A percentile compares a stretch with the other conserved stretches of the same genome.
phyloP scores from a whole-genome alignment of 2,329 filamentous ascomycete species.

The Botrytis elliptica region DNA sequence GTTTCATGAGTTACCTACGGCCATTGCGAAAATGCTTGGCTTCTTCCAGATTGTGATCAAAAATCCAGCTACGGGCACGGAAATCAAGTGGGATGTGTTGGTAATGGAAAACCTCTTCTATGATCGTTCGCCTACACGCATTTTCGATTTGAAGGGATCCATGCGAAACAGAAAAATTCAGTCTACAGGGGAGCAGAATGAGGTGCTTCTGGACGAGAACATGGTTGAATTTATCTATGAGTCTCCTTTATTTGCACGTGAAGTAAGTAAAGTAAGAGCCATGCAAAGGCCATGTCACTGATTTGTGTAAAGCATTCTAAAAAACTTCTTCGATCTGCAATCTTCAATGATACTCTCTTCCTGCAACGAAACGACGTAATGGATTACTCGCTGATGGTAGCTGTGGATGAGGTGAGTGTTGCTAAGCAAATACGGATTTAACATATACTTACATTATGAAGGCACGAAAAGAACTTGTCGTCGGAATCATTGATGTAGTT shows the following conservation, averaged over 20 bases:
- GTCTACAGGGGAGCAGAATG: conserved; percentile 90
- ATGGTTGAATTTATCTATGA: conserved; percentile 99
- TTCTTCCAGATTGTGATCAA: conserved; percentile 98
- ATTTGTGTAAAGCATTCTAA: conserved; percentile 65
- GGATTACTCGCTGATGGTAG: conserved; percentile 99
- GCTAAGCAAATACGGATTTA: not conserved
- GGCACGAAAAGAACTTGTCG: conserved; percentile 81
- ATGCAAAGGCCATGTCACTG: not conserved
- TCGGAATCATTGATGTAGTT: conserved; percentile 98
- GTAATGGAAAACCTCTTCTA: conserved; percentile 99
- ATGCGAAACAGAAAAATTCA: conserved; percentile 99
- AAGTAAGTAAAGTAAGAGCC: conserved; percentile 43
- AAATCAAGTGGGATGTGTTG: conserved; percentile 91
- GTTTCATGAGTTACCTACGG: conserved; percentile 91
- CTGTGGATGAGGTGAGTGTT: conserved; percentile 70
- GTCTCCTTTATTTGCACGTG: conserved; percentile 88
- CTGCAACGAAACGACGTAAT: conserved; percentile 94
- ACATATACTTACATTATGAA: conserved; percentile 20
- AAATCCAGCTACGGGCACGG: conserved; percentile 84
- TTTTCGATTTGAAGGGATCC: conserved; percentile 94
- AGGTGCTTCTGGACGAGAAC: conserved; percentile 95
- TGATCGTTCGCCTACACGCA: conserved; percentile 82
- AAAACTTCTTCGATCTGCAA: conserved; percentile 83
- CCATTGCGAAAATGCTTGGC: conserved; percentile 98
- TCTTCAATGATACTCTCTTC: conserved; percentile 98